A percentile compares a stretch with the other conserved stretches of the same genome.
Evolutionary conservation across 2,329 filamentous ascomycete species (phyloP).

Genomic region (Scedosporium boydii): DNA sequence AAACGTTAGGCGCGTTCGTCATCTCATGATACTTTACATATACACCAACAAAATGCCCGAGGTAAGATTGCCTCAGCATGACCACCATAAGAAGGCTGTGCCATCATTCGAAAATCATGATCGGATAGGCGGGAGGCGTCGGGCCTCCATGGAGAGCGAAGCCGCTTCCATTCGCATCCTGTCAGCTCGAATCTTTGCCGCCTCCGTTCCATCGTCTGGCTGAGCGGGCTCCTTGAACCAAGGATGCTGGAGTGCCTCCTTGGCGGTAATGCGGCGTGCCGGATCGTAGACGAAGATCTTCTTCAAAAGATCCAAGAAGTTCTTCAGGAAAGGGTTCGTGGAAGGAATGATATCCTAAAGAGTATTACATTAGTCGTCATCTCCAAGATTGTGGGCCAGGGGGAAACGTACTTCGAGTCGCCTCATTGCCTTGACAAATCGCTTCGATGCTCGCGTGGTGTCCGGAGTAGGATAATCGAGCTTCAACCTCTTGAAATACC

Average conservation of each 20-base stretch:
- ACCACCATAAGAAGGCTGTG: neutral
- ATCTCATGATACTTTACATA: neutral
- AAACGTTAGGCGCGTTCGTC: neutral
- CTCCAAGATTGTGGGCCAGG: neutral
- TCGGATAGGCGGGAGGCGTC: slow-evolving; percentile 3
- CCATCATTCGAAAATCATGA: neutral
- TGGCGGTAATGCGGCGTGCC: slow-evolving; percentile 54
- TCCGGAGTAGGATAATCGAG: slow-evolving; percentile 57
- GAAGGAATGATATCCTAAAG: slow-evolving; percentile 54
- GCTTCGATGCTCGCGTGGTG: slow-evolving; percentile 53
- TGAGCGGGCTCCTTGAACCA: slow-evolving; percentile 58
- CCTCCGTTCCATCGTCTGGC: slow-evolving; percentile 59
- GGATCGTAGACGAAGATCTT: slow-evolving; percentile 64
- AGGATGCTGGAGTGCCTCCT: slow-evolving; percentile 55
- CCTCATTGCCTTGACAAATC: slow-evolving; percentile 67
- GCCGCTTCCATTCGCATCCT: slow-evolving; percentile 35
- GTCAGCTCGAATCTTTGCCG: slow-evolving; percentile 52
- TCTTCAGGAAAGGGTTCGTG: slow-evolving; percentile 47
- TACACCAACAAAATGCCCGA: neutral
- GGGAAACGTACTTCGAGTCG: slow-evolving; percentile 44
- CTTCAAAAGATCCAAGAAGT: slow-evolving; percentile 54
- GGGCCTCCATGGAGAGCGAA: slow-evolving; percentile 4
- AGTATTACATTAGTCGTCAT: neutral
- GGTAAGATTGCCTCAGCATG: neutral
- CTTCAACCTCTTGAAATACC: slow-evolving; percentile 57